Evolutionary conservation across 1,139 yeast genomes (phyloP).

Genomic region (Candida albicans): DNA sequence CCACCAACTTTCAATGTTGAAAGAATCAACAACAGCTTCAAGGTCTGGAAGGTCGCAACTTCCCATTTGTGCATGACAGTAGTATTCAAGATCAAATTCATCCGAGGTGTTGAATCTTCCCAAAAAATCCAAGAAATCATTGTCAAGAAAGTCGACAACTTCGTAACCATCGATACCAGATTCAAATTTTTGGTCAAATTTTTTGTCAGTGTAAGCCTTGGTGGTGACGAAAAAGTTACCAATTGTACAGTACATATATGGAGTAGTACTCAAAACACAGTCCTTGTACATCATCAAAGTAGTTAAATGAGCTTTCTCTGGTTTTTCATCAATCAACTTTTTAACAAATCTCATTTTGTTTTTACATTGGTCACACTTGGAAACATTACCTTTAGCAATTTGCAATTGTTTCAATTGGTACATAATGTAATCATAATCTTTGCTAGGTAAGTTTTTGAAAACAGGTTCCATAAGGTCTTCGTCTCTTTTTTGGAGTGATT

Average conservation of each 20-base stretch:
- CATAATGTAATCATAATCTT: constrained; percentile 34
- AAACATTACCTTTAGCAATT: constrained; percentile 24
- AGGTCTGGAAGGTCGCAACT: constrained; percentile 32
- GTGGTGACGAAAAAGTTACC: constrained; percentile 42
- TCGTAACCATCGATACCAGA: constrained; percentile 23
- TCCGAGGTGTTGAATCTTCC: constrained; percentile 36
- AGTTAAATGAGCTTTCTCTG: constrained; percentile 36
- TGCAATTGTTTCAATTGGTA: constrained; percentile 26
- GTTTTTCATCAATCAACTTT: constrained; percentile 26
- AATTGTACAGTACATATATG: constrained; percentile 29
- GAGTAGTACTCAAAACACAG: constrained; percentile 27
- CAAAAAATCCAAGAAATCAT: constrained; percentile 40
- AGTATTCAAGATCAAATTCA: constrained; percentile 35
- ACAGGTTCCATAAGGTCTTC: constrained; percentile 26
- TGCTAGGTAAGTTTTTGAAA: constrained; percentile 23
- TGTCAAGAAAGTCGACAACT: constrained; percentile 39
- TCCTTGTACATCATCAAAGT: constrained; percentile 36
- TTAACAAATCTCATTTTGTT: constrained; percentile 33
- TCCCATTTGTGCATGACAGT: constrained; percentile 28
- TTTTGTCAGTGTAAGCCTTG: constrained; percentile 21
- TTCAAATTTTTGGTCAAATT: constrained; percentile 19
- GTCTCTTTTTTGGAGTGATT: constrained; percentile 18
- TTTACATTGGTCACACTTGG: constrained; percentile 38
- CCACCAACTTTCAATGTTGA: constrained; percentile 30
- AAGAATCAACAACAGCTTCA: constrained; percentile 26